Conservation (phyloP, 2,329 filamentous ascomycete genomes). For the Sclerotinia minor region DNA sequence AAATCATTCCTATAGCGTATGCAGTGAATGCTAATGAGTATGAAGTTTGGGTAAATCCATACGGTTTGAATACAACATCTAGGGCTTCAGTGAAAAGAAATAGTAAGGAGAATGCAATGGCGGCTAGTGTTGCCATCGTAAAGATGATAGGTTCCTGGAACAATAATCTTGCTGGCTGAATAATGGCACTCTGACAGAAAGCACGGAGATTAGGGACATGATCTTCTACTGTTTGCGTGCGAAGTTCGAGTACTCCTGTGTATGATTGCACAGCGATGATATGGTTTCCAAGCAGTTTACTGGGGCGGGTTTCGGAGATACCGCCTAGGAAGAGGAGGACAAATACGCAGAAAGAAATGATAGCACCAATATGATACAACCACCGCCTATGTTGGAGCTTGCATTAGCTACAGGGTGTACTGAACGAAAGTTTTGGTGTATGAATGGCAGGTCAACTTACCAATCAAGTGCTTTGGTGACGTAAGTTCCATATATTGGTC, state of each 20-base stretch:
- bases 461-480: slow-evolving; percentile 44
- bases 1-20: slow-evolving; percentile 44
- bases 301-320: slow-evolving; percentile 49
- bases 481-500: slow-evolving; percentile 48
- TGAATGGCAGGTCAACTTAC: slow-evolving; percentile 35
- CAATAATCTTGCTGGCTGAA: slow-evolving; percentile 47
- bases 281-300: slow-evolving; percentile 44
- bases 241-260: slow-evolving; percentile 36
- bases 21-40: slow-evolving; percentile 47
- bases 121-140: slow-evolving; percentile 47
- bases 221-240: slow-evolving; percentile 44
- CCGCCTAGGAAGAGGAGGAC: slow-evolving; percentile 42
- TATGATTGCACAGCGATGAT: slow-evolving; percentile 34
- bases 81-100: slow-evolving; percentile 52
- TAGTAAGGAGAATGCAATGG: slow-evolving; percentile 48
- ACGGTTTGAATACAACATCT: slow-evolving; percentile 44
- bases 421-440: background rate
- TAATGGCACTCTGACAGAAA: slow-evolving; percentile 45
- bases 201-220: slow-evolving; percentile 43
- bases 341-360: slow-evolving; percentile 44
- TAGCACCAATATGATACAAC: slow-evolving; percentile 47
- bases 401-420: background rate
- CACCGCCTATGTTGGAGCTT: slow-evolving; percentile 43
- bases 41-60: slow-evolving; percentile 41
- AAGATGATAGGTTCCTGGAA: slow-evolving; percentile 51